A percentile compares a stretch with the other conserved stretches of the same genome.
phyloP scores from a whole-genome alignment of 2,329 filamentous ascomycete genomes.

The Colletotrichum acutatum region DNA sequence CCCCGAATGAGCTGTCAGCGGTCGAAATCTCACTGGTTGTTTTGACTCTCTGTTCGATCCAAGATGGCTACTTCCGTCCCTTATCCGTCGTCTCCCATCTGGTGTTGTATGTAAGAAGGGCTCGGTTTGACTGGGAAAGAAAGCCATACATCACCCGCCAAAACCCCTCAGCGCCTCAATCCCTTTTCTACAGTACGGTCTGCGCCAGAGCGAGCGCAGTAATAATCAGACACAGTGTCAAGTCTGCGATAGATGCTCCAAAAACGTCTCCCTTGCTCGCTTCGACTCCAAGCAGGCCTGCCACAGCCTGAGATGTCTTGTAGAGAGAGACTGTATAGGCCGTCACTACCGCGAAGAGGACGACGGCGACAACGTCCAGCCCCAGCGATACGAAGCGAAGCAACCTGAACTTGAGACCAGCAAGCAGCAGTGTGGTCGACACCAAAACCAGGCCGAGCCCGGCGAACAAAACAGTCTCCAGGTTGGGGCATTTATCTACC shows the following conservation, averaged over 20 bases:
- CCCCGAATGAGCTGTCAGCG: too few species aligned
- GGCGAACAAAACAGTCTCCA: constrained; percentile 1
- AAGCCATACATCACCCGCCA: too few species aligned
- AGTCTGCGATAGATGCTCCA: background rate
- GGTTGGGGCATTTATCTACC: background rate
- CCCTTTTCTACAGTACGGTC: background rate
- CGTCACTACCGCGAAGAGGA: background rate
- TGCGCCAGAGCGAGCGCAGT: background rate
- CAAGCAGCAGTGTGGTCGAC: background rate
- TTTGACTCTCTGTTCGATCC: too few species aligned
- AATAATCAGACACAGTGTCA: background rate
- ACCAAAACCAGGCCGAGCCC: background rate
- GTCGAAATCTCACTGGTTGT: too few species aligned
- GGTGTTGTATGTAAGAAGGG: too few species aligned
- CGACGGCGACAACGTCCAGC: background rate
- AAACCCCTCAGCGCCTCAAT: too few species aligned
- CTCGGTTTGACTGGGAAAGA: too few species aligned
- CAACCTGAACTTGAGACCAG: constrained; percentile 1
- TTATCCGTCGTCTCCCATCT: too few species aligned
- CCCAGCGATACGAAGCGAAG: background rate
- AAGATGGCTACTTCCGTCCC: too few species aligned
- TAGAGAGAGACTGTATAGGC: background rate
- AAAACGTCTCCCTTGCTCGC: constrained; percentile 5
- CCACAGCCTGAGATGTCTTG: background rate
- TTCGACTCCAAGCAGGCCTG: background rate